These are phyloP conservation scores for Mortierella alpina DNA, from an alignment of 192 early-diverging fungal species.

Conservation along the genomic window DNA sequence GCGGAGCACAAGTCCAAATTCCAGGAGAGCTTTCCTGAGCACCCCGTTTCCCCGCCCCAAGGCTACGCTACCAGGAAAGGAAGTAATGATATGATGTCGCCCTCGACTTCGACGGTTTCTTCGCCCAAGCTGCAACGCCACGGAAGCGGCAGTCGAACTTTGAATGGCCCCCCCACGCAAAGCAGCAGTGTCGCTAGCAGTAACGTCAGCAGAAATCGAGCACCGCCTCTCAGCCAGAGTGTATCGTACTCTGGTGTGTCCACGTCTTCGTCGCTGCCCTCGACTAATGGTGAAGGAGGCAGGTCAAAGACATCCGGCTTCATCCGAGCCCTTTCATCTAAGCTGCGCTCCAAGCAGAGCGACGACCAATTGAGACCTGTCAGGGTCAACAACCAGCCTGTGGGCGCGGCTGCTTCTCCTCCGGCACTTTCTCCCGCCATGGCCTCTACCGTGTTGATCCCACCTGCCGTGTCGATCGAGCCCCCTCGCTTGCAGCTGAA, in stretches of 20 bases:
- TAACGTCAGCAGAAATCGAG: neutral
- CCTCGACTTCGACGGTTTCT: conserved; percentile 4
- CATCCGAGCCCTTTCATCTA: conserved; percentile 36
- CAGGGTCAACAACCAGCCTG: conserved; percentile 16
- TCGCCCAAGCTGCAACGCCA: conserved; percentile 1
- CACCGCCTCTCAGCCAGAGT: conserved; percentile 16
- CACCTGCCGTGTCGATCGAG: conserved; percentile 32
- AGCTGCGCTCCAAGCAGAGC: conserved; percentile 41
- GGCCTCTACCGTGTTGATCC: neutral
- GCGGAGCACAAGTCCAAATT: conserved; percentile 39
- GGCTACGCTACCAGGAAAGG: conserved; percentile 9
- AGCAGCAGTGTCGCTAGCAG: neutral
- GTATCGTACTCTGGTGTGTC: conserved; percentile 23
- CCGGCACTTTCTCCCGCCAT: neutral
- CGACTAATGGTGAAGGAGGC: neutral
- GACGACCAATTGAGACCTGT: conserved; percentile 29
- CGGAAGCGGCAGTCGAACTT: neutral
- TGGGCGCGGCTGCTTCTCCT: neutral
- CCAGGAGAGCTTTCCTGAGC: conserved; percentile 44
- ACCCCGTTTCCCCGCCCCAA: conserved; percentile 30
- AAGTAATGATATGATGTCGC: neutral
- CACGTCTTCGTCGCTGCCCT: conserved; percentile 14
- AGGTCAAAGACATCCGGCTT: conserved; percentile 31
- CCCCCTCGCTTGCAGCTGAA: conserved; percentile 39
- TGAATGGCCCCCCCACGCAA: neutral